Percentiles rank a stretch among this genome's conserved stretches.
Conservation (phyloP, 2,329 filamentous ascomycete species). For the Eutypella sp. region DNA sequence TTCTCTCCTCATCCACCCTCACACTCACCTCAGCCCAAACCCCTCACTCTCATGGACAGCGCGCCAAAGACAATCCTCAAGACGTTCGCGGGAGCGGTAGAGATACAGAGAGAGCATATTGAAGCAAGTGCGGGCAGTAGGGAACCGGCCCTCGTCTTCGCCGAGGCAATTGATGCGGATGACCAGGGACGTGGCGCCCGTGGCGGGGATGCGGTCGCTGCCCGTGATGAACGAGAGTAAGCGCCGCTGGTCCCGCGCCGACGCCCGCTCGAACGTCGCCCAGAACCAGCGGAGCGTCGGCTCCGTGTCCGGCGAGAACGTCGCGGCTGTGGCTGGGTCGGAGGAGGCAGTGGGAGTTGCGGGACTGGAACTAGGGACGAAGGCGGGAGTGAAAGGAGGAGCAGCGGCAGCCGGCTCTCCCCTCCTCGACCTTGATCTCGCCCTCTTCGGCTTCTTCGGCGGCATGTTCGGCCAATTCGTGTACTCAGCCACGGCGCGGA, state of each 20-base stretch:
- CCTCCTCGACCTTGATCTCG: no score
- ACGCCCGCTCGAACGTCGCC: constrained; percentile 67
- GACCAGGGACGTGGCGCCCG: constrained; percentile 71
- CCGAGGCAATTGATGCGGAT: constrained; percentile 75
- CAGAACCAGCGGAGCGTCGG: constrained; percentile 82
- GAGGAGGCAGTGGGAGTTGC: neutral
- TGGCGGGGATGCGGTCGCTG: constrained; percentile 84
- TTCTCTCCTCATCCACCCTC: constrained; percentile 6
- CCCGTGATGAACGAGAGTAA: constrained; percentile 84
- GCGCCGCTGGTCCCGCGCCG: constrained; percentile 66
- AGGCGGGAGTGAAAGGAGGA: no score
- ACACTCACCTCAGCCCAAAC: constrained; percentile 72
- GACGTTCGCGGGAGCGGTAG: constrained; percentile 60
- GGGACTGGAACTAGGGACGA: neutral
- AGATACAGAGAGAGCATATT: constrained; percentile 75
- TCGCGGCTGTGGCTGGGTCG: no score
- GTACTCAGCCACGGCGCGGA: constrained; percentile 74
- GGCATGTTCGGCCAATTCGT: constrained; percentile 63
- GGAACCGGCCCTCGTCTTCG: constrained; percentile 68
- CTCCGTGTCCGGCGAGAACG: constrained; percentile 55
- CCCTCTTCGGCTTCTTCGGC: neutral
- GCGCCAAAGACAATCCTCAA: constrained; percentile 73
- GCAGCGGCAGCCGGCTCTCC: no score
- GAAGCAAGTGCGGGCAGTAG: constrained; percentile 86
- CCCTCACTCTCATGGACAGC: constrained; percentile 89